Percentiles rank a stretch among this genome's conserved stretches.
Conservation (phyloP, 106 monocot species). For the Dendrobium chrysotoxum region DNA sequence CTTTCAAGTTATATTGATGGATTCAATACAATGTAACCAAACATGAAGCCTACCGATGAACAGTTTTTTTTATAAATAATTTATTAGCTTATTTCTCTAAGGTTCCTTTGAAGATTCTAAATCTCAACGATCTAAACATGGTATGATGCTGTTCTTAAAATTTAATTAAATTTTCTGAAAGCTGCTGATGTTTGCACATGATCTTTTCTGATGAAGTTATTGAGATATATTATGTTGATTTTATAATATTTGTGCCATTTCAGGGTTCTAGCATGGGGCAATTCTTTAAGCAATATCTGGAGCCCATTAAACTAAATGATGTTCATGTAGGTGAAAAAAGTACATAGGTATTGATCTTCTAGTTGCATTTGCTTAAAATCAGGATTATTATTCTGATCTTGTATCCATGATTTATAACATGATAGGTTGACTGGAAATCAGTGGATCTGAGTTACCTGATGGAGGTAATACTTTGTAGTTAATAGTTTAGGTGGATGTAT, state of each 20-base stretch:
- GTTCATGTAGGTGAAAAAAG: constrained; percentile 41
- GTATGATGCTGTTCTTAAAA: too few relatives aligned
- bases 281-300: constrained; percentile 79
- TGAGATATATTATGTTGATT: background rate
- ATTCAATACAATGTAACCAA: too few relatives aligned
- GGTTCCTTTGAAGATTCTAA: background rate
- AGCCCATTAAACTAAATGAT: constrained; percentile 91
- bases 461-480: constrained; percentile 44
- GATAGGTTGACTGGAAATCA: constrained; percentile 86
- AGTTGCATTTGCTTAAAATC: background rate
- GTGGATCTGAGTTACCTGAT: constrained; percentile 69
- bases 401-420: constrained; percentile 5
- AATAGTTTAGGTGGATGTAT: background rate
- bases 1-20: too few relatives aligned
- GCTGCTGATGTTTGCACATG: background rate
- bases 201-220: background rate
- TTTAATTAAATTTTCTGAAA: too few relatives aligned
- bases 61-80: background rate
- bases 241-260: constrained; percentile 8
- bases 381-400: background rate
- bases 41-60: background rate
- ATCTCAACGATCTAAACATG: too few relatives aligned
- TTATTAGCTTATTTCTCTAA: background rate
- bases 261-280: constrained; percentile 99
- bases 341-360: background rate